These are phyloP conservation scores for Amaranthus palmeri DNA, from an alignment of 148 eudicot species.

Conservation along the genomic window DNA sequence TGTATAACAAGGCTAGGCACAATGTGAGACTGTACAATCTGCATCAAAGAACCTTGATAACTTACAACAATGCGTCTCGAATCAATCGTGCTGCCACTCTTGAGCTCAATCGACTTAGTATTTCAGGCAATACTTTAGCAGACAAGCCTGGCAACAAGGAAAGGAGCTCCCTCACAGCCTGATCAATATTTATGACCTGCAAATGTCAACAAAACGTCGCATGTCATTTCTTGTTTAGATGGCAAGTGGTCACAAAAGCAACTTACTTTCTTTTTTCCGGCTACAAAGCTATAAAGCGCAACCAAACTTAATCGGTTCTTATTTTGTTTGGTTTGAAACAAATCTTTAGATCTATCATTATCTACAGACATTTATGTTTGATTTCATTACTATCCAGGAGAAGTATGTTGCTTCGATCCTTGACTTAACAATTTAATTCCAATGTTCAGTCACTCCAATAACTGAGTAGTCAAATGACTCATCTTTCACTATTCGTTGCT, in stretches of 20 bases:
- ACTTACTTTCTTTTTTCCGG: neutral
- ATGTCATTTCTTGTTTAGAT: neutral
- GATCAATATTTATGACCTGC: conserved; percentile 49
- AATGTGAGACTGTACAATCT: conserved; percentile 8
- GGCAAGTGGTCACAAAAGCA: neutral
- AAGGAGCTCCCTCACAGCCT: conserved; percentile 62
- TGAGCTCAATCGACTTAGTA: conserved; percentile 61
- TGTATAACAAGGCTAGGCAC: neutral
- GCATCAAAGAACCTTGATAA: neutral
- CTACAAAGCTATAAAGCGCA: neutral
- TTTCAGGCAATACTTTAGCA: conserved; percentile 70
- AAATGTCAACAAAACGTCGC: conserved; percentile 4
- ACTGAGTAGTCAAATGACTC: no score
- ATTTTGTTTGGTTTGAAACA: no score
- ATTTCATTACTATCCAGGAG: no score
- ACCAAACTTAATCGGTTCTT: no score
- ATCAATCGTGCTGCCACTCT: conserved; percentile 74
- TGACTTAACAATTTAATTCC: no score
- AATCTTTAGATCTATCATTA: no score
- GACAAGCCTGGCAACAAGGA: conserved; percentile 80
- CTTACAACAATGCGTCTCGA: conserved; percentile 52
- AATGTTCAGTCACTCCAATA: no score
- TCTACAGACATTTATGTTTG: no score
- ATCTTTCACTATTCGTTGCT: no score
- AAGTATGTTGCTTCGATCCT: no score